Evolutionary conservation across 129 eudicot genomes (phyloP), one percentile per base, ranked within the genome.

Genomic region (Saposhnikovia divaricata): DNA sequence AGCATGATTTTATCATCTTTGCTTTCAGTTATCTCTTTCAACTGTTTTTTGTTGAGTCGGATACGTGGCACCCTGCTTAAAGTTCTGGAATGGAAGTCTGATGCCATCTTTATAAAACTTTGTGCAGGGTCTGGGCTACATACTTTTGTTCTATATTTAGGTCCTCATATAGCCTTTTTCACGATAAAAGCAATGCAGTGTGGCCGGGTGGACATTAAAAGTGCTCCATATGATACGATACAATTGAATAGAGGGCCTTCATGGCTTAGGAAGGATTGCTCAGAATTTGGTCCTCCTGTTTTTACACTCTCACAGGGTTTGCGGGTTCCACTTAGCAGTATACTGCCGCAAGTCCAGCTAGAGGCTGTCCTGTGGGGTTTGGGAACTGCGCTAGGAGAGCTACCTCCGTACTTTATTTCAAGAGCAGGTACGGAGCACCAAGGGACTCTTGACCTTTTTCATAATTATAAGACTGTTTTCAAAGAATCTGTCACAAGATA

Each of bases 331-430:
- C 87, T 95, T 43, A 95, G 87, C 75, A 90, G 92, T 87, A 92
- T 95, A 70, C 84, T 95, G 87, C 98, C 97, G 4, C 96, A 92
- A 82, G 90, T 95, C 80, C 98, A 95, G 84, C 76, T 92, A 61
- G 98, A 95, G 86, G 97, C 97, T 65, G 77, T 95, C 79, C 80
- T 95, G 55, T 95, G 98, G 98, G 98, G 98, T 76, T 77, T 95
- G 65, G 98, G 98, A 28, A 92, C 98, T 76, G 98, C 97, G 47
- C 88, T 95, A 43, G 98, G 98, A 48, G 98, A 95, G 82, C 98
- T 95, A 77, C 98, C 98, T 34, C 98, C 98, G 2, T 95, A 95
- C 86, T 95, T 95, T 78, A 95, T 95, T 65, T 92, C 98, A 40
- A 92, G 98, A 82, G 98, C 98, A 84, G 98, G 98, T 94, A 83